Base-by-base conservation (phyloP, 2,329 filamentous ascomycete genomes). In the Diaporthe vaccinii region DNA sequence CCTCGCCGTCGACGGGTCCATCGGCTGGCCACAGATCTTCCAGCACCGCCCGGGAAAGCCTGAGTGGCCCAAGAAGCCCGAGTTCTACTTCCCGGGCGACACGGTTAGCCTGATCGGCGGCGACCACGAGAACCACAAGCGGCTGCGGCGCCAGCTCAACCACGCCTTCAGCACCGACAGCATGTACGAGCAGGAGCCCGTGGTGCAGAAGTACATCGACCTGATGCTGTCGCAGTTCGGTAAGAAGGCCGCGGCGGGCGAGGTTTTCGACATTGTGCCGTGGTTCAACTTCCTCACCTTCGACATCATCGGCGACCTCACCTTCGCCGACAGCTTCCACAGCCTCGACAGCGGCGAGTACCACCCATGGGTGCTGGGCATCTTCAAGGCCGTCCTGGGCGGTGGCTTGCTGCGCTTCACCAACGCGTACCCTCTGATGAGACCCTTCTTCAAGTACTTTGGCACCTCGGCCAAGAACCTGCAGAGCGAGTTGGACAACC, bases 261-360 rank as follows among this genome's bases (percentile, higher is more conserved):
- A 73, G 34, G 20, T 14, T 8, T 61, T 75, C 31, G 61, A 75
- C 25, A 25, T 75, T 10, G 34, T 75, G 6, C 59, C n/a, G 6
- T 75, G 74, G 74, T 59, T 69, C 72, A 79, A 82, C 62, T 82
- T 73, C 39, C 65, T 62, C 14, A 77, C 72, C 2, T 79, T 79
- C 44, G 78, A 79, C 68, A 74, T 79, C 17, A 79, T 78, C 12
- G 77, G 77, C 31, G 76, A 77, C 36, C 73, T 79, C 46, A 73
- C 74, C 41, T 78, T 79, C 20, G 77, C 75, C 9, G 77, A 78
- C 65, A 74, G 76, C 1, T 78, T 79, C 59, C 71, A 75, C 67
- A 76, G 69, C 59, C 75, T 79, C 25, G 72, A 76, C 8, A 57
- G 61, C 8, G 70, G 62, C 9, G 53, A 67, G 6, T 78, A 76